Percentiles rank a stretch among this genome's conserved stretches.
These are phyloP conservation scores for Plantago rigida DNA, from an alignment of 305 asterid species.

Conservation along the genomic window DNA sequence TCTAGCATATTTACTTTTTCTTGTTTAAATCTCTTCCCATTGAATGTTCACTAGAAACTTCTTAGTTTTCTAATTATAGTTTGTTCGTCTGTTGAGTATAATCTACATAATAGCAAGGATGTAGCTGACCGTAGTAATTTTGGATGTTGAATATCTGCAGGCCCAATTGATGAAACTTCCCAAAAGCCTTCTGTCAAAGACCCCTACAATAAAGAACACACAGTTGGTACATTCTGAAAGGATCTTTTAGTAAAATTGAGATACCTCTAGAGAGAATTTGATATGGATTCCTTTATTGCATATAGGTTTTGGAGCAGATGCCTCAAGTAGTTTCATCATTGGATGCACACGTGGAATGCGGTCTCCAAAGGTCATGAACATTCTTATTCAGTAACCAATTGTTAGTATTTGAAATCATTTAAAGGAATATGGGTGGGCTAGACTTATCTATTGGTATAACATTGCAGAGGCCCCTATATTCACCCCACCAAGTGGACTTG, in stretches of 20 bases:
- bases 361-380: constrained; percentile 49
- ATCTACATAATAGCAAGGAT: background rate
- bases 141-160: constrained; percentile 32
- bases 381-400: constrained; percentile 9
- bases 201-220: constrained; percentile 53
- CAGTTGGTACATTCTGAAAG: constrained; percentile 37
- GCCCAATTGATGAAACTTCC: constrained; percentile 65
- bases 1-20: background rate
- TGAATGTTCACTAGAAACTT: background rate
- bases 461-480: background rate
- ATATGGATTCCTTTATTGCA: constrained; percentile 17
- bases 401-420: background rate
- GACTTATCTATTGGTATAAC: background rate
- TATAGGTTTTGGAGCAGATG: constrained; percentile 63
- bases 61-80: background rate
- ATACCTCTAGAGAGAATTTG: constrained; percentile 17
- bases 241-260: constrained; percentile 16
- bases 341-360: constrained; percentile 71
- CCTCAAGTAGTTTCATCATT: constrained; percentile 61
- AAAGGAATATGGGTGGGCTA: background rate
- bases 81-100: background rate
- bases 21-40: background rate
- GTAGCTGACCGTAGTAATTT: background rate
- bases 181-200: constrained; percentile 58
- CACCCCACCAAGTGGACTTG: too few relatives aligned